A percentile compares a stretch with the other conserved stretches of the same genome.
phyloP scores from a whole-genome alignment of 2,329 filamentous ascomycete genomes.

The Phaeophleospora eucalypticola region DNA sequence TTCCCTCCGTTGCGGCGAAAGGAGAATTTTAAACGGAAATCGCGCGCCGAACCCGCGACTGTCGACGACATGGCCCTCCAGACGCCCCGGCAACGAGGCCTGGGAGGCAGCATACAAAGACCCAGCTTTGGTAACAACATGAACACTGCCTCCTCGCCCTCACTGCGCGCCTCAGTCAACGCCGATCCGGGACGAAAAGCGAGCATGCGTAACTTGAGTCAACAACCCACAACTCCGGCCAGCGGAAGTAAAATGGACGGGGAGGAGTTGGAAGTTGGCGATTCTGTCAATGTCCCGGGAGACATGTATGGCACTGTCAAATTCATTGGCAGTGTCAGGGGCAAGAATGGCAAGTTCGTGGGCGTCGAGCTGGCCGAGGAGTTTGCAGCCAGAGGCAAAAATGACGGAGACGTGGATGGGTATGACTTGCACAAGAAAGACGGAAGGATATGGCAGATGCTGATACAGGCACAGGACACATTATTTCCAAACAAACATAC shows the following conservation, averaged over 20 bases:
- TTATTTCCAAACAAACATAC: slow-evolving; percentile 76
- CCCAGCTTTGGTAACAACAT: slow-evolving; percentile 36
- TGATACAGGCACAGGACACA: slow-evolving; percentile 12
- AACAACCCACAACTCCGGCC: slow-evolving; percentile 41
- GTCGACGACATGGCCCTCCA: slow-evolving; percentile 36
- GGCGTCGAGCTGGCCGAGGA: slow-evolving; percentile 84
- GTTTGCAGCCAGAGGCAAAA: slow-evolving; percentile 82
- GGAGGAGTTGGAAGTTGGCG: slow-evolving; percentile 65
- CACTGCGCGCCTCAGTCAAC: slow-evolving; percentile 34
- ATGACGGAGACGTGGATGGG: slow-evolving; percentile 94
- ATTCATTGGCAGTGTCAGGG: slow-evolving; percentile 80
- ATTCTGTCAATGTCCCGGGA: slow-evolving; percentile 85
- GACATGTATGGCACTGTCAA: slow-evolving; percentile 87
- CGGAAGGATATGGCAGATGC: background rate
- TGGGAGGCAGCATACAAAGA: slow-evolving; percentile 25
- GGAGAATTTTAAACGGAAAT: background rate
- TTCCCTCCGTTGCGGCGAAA: background rate
- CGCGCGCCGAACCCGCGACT: background rate
- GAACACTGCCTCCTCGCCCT: slow-evolving; percentile 41
- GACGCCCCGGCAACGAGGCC: slow-evolving; percentile 38
- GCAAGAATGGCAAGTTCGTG: slow-evolving; percentile 87
- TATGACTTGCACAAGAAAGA: slow-evolving; percentile 36
- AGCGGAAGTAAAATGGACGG: slow-evolving; percentile 41
- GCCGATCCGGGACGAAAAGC: slow-evolving; percentile 62
- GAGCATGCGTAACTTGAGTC: slow-evolving; percentile 62